These are phyloP conservation scores for Saprolegnia diclina DNA, from an alignment of 352 stramenopile species.

Conservation along the genomic window DNA sequence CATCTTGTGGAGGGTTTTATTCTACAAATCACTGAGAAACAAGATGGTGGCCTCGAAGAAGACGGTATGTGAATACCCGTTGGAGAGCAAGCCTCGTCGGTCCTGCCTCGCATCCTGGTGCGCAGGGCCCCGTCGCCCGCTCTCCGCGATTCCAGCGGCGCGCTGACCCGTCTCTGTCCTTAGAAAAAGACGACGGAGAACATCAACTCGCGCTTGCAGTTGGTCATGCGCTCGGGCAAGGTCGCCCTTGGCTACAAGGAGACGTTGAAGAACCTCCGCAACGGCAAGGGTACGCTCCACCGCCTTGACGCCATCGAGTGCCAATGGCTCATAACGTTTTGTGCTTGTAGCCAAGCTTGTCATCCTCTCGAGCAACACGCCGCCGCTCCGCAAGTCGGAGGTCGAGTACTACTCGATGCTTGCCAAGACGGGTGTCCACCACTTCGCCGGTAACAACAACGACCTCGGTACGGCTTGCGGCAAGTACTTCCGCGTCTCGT, in stretches of 20 bases:
- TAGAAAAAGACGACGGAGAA: conserved; percentile 98
- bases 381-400: conserved; percentile 97
- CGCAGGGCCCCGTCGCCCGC: not conserved
- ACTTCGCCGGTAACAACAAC: conserved; percentile 98
- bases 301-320: not conserved
- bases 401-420: conserved; percentile 99
- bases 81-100: conserved; percentile 19
- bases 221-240: conserved; percentile 99
- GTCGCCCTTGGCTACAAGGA: conserved; percentile 98
- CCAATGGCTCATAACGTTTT: conserved; percentile 18
- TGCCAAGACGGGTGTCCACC: conserved; percentile 97
- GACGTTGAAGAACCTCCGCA: conserved; percentile 95
- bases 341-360: conserved; percentile 90
- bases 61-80: conserved; percentile 65
- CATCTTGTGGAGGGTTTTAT: conserved; percentile 10
- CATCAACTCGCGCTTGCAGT: conserved; percentile 99
- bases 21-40: conserved; percentile 49
- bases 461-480: conserved; percentile 98
- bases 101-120: conserved; percentile 12
- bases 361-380: conserved; percentile 97
- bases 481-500: conserved; percentile 98
- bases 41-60: conserved; percentile 89
- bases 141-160: not conserved
- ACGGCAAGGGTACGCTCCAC: conserved; percentile 74
- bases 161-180: not conserved